Evolutionary conservation across 257 asterid species (phyloP), one percentile per base, ranked within the genome.

Genomic region (Ilex asprella): DNA sequence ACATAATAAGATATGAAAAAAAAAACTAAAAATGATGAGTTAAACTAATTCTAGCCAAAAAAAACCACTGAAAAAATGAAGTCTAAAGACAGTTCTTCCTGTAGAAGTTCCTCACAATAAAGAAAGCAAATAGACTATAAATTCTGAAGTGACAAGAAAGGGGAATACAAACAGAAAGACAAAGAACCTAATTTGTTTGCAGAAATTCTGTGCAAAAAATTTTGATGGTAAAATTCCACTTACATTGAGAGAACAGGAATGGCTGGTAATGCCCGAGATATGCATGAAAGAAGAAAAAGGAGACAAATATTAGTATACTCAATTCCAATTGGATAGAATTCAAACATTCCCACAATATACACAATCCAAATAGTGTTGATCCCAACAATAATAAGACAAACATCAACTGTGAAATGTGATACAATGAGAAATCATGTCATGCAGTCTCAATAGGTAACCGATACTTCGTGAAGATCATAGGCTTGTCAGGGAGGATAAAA

Each of bases 241-340:
- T 84, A 92, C 99, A 80, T 89, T 60, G 99, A 92, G 65, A 92
- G 95, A 68, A 92, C 93, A 35, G 99, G 99, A 78, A 92, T 92
- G 30, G 96, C 99, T 92, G 91, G 68, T 69, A 73, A 75, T 63
- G 66, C 70, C 64, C 53, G 63, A 43, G 14, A 55, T 78, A 75
- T 70, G 61, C 73, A 65, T 50, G 67, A 69, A 64, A 65, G 61
- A 61, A 47, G 65, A 73, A 62, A 59, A 56, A 75, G 64, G 73
- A 15, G 16, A 12, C 54, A 49, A 49, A 49, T 49, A 15, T 49
- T n/a, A 49, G 54, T 49, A 4, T 49, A 49, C 10, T 49, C 54
- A 49, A 49, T 11, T 49, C 14, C 54, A 49, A 4, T 11, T 7
- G 13, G 13, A 21, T 21, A 21, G 27, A 21, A 21, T 35, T 35